A percentile compares a stretch with the other conserved stretches of the same genome.
phyloP scores from a whole-genome alignment of 352 stramenopile species.

The Thalassiosira exigua region DNA sequence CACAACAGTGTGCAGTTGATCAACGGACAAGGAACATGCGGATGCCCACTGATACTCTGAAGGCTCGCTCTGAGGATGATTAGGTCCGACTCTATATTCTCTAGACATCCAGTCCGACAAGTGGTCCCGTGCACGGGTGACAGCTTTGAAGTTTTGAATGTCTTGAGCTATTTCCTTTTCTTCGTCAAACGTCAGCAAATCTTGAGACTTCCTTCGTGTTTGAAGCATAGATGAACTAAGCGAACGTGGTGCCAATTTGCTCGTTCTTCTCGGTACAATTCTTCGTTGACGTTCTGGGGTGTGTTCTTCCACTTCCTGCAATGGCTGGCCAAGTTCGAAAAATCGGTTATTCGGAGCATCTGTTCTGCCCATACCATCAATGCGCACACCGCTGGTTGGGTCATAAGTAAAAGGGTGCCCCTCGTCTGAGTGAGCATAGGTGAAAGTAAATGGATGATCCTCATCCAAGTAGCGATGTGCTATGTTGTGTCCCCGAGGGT shows the following conservation, averaged over 20 bases:
- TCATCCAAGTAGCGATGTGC: constrained; percentile 52
- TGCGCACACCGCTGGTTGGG: background rate
- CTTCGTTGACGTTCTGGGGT: background rate
- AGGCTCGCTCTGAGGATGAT: constrained; percentile 23
- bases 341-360: background rate
- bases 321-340: constrained; percentile 6
- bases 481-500: constrained; percentile 9
- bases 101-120: constrained; percentile 56
- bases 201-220: constrained; percentile 25
- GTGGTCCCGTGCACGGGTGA: constrained; percentile 38
- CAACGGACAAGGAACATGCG: constrained; percentile 67
- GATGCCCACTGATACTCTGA: constrained; percentile 65
- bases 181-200: constrained; percentile 60
- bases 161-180: constrained; percentile 47
- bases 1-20: constrained; percentile 65
- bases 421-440: constrained; percentile 18
- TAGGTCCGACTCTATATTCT: constrained; percentile 13
- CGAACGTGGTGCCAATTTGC: constrained; percentile 33
- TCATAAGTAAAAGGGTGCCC: constrained; percentile 43
- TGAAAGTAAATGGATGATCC: constrained; percentile 27
- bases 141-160: constrained; percentile 39
- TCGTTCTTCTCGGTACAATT: constrained; percentile 37
- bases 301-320: background rate
- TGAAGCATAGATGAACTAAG: constrained; percentile 37
- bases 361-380: background rate